Evolutionary conservation across 192 early-diverging fungal genomes (phyloP).

Genomic region (Backusella parvicylindrica): DNA sequence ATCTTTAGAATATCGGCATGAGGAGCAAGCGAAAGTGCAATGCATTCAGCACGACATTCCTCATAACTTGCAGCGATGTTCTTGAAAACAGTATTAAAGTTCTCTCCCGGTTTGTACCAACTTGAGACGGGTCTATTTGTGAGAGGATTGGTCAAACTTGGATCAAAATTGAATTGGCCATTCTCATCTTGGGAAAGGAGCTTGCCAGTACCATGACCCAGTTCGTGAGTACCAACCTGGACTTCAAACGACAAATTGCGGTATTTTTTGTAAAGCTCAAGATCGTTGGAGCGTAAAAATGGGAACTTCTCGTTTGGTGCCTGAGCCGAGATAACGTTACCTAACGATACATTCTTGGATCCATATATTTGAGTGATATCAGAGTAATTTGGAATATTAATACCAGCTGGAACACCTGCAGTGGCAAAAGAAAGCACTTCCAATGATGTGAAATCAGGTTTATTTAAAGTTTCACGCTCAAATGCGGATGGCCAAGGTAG

Average conservation of each 20-base stretch:
- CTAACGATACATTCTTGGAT: conserved; percentile 61
- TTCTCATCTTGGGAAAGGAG: conserved; percentile 44
- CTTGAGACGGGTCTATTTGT: conserved; percentile 42
- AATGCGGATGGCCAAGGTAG: conserved; percentile 52
- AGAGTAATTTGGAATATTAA: conserved; percentile 48
- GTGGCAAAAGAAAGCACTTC: conserved; percentile 57
- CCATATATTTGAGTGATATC: conserved; percentile 41
- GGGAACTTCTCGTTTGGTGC: conserved; percentile 43
- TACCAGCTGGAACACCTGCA: conserved; percentile 41
- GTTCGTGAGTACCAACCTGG: conserved; percentile 57
- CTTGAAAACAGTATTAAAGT: conserved; percentile 51
- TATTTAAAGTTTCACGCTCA: conserved; percentile 46
- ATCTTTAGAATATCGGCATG: conserved; percentile 47
- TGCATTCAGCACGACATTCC: conserved; percentile 56
- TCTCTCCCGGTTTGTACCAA: conserved; percentile 56
- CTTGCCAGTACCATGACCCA: conserved; percentile 56
- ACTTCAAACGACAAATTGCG: conserved; percentile 47
- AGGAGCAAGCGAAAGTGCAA: conserved; percentile 40
- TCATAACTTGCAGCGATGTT: conserved; percentile 37
- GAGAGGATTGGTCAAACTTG: conserved; percentile 35
- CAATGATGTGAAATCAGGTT: conserved; percentile 55
- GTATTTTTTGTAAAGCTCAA: conserved; percentile 38
- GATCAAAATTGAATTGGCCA: conserved; percentile 54
- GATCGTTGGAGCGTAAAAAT: conserved; percentile 42
- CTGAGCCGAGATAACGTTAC: conserved; percentile 49